Conservation (phyloP, 2,329 filamentous ascomycete genomes). For the Didymella sp. region DNA sequence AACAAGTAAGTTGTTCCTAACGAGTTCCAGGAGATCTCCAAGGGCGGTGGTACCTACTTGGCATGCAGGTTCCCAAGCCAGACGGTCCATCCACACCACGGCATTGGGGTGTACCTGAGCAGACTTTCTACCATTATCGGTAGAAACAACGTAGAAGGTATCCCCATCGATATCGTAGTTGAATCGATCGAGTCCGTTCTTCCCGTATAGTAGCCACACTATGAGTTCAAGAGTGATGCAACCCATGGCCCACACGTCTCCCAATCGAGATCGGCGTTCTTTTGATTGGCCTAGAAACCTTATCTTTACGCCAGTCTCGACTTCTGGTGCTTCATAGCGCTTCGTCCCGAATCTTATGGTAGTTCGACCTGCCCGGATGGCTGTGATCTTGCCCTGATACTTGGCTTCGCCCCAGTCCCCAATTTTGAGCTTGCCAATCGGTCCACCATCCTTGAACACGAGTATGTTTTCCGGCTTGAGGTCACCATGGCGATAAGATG, state of each 20-base stretch:
- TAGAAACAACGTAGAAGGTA: background rate
- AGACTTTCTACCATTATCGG: background rate
- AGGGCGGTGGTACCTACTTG: background rate
- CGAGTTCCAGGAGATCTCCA: background rate
- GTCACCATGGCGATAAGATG: background rate
- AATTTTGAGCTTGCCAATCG: background rate
- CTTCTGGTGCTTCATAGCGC: background rate
- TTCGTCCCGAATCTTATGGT: background rate
- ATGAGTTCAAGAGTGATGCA: conserved; percentile 33
- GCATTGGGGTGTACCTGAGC: background rate
- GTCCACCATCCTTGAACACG: background rate
- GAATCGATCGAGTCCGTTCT: background rate
- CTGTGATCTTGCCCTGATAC: background rate
- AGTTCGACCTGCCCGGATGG: background rate
- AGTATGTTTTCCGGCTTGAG: background rate
- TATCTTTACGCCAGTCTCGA: background rate
- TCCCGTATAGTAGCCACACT: conserved; percentile 32
- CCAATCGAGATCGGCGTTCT: conserved; percentile 20
- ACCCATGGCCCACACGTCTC: conserved; percentile 37
- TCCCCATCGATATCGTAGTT: background rate
- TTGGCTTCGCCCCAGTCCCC: conserved; percentile 3
- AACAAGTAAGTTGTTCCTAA: background rate
- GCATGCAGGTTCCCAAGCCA: background rate
- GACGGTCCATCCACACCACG: background rate
- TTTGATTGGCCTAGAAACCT: background rate